Conservation (phyloP, 2,329 filamentous ascomycete species). For the Ophiocordyceps camponoti-rufipedis region DNA sequence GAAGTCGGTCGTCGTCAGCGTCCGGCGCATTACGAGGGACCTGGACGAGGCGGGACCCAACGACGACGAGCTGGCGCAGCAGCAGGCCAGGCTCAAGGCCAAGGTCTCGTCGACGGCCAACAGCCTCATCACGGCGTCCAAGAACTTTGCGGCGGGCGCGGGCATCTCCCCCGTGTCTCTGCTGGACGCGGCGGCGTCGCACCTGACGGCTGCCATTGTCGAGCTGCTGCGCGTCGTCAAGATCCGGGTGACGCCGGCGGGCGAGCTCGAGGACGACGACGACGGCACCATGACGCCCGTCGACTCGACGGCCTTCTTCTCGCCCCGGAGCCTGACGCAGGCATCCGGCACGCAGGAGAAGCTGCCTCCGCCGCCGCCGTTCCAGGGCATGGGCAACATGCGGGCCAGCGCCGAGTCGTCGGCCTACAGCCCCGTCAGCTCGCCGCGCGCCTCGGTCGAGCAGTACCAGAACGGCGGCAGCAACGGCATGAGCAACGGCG, state of each 20-base stretch:
- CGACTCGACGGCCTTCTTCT: slow-evolving; percentile 53
- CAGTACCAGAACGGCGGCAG: slow-evolving; percentile 17
- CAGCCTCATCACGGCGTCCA: slow-evolving; percentile 84
- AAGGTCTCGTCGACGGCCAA: slow-evolving; percentile 87
- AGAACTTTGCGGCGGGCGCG: slow-evolving; percentile 68
- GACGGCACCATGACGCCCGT: slow-evolving; percentile 47
- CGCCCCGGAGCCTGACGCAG: slow-evolving; percentile 27
- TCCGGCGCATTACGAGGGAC: slow-evolving; percentile 71
- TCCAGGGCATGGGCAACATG: slow-evolving; percentile 36
- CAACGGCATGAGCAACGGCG: slow-evolving; percentile 14
- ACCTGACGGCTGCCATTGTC: slow-evolving; percentile 70
- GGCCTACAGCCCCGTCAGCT: slow-evolving; percentile 55
- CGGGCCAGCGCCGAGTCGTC: slow-evolving; percentile 51
- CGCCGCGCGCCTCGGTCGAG: slow-evolving; percentile 40
- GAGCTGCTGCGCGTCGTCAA: slow-evolving; percentile 74
- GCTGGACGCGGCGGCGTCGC: slow-evolving; percentile 80
- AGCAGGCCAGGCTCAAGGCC: slow-evolving; percentile 54
- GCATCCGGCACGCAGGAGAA: slow-evolving; percentile 15
- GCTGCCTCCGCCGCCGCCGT: slow-evolving; percentile 33
- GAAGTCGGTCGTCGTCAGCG: slow-evolving; percentile 67
- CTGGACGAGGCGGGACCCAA: slow-evolving; percentile 41
- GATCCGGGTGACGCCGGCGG: slow-evolving; percentile 56
- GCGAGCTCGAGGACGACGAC: slow-evolving; percentile 63
- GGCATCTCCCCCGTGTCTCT: slow-evolving; percentile 87
- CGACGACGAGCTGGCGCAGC: slow-evolving; percentile 34